Conservation (phyloP, 2,329 filamentous ascomycete genomes). For the Aureobasidium sp. region DNA sequence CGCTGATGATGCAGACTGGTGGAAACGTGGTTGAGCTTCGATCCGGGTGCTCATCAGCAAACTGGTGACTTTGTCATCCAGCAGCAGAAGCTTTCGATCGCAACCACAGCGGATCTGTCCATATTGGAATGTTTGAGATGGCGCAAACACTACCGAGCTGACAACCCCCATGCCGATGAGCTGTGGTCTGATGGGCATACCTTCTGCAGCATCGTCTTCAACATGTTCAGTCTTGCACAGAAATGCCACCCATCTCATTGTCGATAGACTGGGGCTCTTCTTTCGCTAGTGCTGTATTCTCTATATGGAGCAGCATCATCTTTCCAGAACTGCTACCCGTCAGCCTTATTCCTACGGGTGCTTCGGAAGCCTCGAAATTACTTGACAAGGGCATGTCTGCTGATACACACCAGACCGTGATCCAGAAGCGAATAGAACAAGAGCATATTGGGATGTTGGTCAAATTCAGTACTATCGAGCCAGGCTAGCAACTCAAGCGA, state of each 20-base stretch:
- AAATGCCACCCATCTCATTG: not conserved
- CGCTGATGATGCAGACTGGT: slow-evolving; percentile 73
- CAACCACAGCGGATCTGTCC: slow-evolving; percentile 74
- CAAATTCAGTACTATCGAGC: not conserved
- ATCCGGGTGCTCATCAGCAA: slow-evolving; percentile 31
- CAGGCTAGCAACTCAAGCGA: not conserved
- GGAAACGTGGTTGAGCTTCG: not conserved
- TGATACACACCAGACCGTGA: not conserved
- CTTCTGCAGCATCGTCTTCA: not conserved
- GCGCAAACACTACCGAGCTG: slow-evolving; percentile 96
- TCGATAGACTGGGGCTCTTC: not conserved
- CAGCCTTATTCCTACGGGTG: not conserved
- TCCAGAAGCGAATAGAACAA: not conserved
- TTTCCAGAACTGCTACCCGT: not conserved
- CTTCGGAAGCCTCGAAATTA: not conserved
- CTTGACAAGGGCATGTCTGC: not conserved
- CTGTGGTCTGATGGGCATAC: not conserved
- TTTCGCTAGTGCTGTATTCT: not conserved
- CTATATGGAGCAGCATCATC: not conserved
- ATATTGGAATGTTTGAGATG: slow-evolving; percentile 88
- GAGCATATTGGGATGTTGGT: not conserved
- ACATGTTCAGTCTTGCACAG: not conserved
- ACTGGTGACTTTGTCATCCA: slow-evolving; percentile 55
- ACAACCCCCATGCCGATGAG: slow-evolving; percentile 69
- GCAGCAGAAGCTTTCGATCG: slow-evolving; percentile 54